Conservation (phyloP, 805 yeast species). For the Cyberlindnera nakhonratchasimensis region DNA sequence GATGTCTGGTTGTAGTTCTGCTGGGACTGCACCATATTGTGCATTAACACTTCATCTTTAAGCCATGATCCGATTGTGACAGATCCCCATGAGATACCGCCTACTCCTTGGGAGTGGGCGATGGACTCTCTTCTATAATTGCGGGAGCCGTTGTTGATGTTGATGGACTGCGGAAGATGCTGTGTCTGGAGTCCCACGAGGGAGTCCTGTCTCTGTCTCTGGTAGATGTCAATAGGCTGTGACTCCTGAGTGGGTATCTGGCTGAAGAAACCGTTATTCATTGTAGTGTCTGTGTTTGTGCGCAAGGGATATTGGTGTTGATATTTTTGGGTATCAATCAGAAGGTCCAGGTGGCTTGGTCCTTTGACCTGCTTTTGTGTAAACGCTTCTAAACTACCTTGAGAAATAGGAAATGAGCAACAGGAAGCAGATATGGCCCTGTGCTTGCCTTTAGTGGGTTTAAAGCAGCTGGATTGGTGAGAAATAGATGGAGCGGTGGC, state of each 20-base stretch:
- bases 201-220: constrained; percentile 22
- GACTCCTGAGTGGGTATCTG: constrained; percentile 17
- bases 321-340: no score
- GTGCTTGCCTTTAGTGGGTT: no score
- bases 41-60: constrained; percentile 84
- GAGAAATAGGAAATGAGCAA: no score
- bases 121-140: constrained; percentile 78
- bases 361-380: no score
- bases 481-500: no score
- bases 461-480: no score
- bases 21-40: constrained; percentile 20
- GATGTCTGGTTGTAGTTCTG: constrained; percentile 17
- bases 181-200: constrained; percentile 9
- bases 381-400: no score
- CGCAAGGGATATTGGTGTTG: no score
- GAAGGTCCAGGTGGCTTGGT: no score
- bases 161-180: constrained; percentile 20
- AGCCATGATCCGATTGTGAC: constrained; percentile 94
- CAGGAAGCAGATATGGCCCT: no score
- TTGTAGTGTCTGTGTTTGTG: constrained; percentile 3
- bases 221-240: constrained; percentile 22
- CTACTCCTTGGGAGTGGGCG: constrained; percentile 97
- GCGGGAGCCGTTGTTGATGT: constrained; percentile 34
- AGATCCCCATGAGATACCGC: constrained; percentile 97
- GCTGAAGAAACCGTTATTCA: constrained; percentile 22